Percentiles rank a stretch among this genome's conserved stretches.
These are phyloP conservation scores for Penicillium riverlandense DNA, from an alignment of 495 filamentous ascomycete species.

Conservation along the genomic window DNA sequence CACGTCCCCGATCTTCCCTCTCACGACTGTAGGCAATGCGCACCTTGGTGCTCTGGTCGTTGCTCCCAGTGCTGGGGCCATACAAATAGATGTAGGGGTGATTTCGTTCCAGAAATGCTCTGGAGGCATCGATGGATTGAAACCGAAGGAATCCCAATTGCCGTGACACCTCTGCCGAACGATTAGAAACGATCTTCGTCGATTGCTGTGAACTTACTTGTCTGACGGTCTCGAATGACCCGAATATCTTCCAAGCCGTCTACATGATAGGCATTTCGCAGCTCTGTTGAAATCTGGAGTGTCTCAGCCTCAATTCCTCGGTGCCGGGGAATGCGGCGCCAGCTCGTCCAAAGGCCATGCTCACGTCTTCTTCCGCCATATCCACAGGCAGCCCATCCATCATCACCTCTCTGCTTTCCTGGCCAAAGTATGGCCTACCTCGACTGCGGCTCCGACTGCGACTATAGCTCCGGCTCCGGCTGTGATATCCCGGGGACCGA, in stretches of 20 bases:
- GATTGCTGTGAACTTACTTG: slow-evolving; percentile 37
- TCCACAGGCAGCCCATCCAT: slow-evolving; percentile 54
- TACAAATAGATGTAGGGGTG: slow-evolving; percentile 57
- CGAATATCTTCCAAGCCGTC: slow-evolving; percentile 55
- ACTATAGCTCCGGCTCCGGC: slow-evolving; percentile 37
- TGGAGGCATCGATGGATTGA: slow-evolving; percentile 48
- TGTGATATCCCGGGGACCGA: slow-evolving; percentile 39
- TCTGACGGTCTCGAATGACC: slow-evolving; percentile 60
- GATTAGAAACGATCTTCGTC: no score
- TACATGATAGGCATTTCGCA: slow-evolving; percentile 51
- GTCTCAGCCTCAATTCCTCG: neutral
- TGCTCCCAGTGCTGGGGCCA: slow-evolving; percentile 34
- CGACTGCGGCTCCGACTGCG: slow-evolving; percentile 35
- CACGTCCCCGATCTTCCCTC: slow-evolving; percentile 45
- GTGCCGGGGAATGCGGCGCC: neutral
- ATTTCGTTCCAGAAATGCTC: slow-evolving; percentile 58
- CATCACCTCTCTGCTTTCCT: slow-evolving; percentile 52
- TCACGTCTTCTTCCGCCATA: slow-evolving; percentile 56
- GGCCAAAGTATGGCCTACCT: slow-evolving; percentile 38
- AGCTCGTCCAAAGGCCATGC: neutral
- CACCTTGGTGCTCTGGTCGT: slow-evolving; percentile 51
- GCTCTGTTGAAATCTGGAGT: slow-evolving; percentile 54
- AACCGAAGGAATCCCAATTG: slow-evolving; percentile 67
- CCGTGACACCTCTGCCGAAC: slow-evolving; percentile 45
- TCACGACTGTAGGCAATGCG: slow-evolving; percentile 53